These are phyloP conservation scores for Ophiostoma novo-ulmi DNA, from an alignment of 2,329 filamentous ascomycete genomes.

Conservation along the genomic window DNA sequence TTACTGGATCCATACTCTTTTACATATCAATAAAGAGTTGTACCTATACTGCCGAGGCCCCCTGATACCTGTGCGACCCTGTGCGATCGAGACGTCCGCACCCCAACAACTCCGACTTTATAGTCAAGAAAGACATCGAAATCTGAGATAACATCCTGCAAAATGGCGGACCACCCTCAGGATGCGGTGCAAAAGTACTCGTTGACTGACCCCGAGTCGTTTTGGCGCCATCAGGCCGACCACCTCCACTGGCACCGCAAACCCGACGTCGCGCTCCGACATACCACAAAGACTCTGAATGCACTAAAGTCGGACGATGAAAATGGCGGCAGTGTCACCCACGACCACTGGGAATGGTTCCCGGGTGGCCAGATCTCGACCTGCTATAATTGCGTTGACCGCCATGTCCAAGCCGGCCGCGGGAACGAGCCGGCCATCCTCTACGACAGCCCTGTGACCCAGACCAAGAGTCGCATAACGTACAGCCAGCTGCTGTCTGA, in stretches of 20 bases:
- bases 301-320: not conserved
- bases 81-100: not conserved
- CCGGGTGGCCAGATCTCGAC: constrained; percentile 83
- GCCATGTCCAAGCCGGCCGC: constrained; percentile 76
- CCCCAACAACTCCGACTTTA: not conserved
- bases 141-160: constrained; percentile 13
- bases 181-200: constrained; percentile 53
- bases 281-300: constrained; percentile 56
- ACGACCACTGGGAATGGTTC: constrained; percentile 87
- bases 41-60: not conserved
- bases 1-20: too few species aligned
- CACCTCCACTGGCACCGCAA: constrained; percentile 76
- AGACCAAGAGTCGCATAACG: constrained; percentile 64
- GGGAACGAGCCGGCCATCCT: constrained; percentile 71
- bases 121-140: not conserved
- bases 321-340: constrained; percentile 45
- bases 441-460: constrained; percentile 83
- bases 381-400: constrained; percentile 85
- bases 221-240: constrained; percentile 71
- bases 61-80: not conserved
- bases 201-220: constrained; percentile 62
- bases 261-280: constrained; percentile 58
- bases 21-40: too few species aligned
- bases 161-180: constrained; percentile 36
- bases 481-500: constrained; percentile 73